phyloP scores from a whole-genome alignment of 1,284 basidiomycete species.

The Earliella scabrosa region DNA sequence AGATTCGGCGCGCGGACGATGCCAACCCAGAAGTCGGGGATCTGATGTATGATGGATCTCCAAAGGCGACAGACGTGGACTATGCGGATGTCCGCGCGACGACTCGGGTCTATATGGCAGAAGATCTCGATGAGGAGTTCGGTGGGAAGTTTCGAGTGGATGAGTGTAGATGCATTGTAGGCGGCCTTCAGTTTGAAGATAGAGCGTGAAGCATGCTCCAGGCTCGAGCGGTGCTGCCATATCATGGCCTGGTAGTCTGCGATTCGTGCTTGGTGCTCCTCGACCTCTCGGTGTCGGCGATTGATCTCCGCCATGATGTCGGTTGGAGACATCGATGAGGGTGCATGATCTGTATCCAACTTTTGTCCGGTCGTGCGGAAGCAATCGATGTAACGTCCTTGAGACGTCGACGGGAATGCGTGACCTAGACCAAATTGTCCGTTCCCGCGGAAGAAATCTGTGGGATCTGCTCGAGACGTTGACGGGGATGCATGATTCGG shows the following conservation, averaged over 20 bases:
- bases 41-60: not conserved
- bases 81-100: not conserved
- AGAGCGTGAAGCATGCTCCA: not conserved
- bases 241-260: not conserved
- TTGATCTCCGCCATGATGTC: no score
- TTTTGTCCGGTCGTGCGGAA: no score
- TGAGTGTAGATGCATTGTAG: not conserved
- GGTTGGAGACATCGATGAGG: no score
- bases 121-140: conserved; percentile 4
- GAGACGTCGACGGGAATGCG: no score
- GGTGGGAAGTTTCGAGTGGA: not conserved
- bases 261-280: not conserved
- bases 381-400: no score
- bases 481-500: no score
- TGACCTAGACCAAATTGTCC: no score
- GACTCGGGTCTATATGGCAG: not conserved
- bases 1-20: not conserved
- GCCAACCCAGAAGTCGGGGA: conserved; percentile 7
- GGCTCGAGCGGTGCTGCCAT: not conserved
- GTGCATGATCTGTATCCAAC: no score
- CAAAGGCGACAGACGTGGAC: conserved; percentile 4
- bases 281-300: no score
- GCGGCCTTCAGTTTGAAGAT: not conserved
- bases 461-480: no score
- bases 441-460: no score